Conservation (phyloP, 306 rosid genomes). For the Oemleria cerasiformis region DNA sequence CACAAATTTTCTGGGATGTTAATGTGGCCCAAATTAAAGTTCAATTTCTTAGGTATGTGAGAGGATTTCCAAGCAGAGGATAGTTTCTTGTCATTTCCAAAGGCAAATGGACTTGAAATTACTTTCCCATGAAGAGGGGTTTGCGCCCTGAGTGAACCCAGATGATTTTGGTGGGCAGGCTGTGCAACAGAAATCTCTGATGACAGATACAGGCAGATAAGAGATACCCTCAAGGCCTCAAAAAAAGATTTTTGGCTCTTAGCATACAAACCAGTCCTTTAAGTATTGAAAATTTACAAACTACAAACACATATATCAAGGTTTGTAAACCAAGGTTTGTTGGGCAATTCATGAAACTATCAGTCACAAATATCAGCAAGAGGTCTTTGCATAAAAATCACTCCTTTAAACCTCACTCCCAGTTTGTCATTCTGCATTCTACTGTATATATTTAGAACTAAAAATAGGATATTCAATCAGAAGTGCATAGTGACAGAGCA, state of each 20-base stretch:
- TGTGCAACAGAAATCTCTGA: conserved; percentile 76
- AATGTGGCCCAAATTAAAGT: conserved; percentile 26
- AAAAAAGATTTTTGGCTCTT: neutral
- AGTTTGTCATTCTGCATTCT: no score
- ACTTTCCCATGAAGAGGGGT: conserved; percentile 37
- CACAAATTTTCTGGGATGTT: conserved; percentile 11
- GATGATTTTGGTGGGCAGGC: conserved; percentile 50
- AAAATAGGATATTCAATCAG: no score
- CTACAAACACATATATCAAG: neutral
- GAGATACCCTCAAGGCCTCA: no score
- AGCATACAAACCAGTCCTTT: neutral
- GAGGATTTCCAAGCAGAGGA: conserved; percentile 41
- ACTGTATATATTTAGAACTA: no score
- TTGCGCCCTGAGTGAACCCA: conserved; percentile 36
- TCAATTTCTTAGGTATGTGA: conserved; percentile 23
- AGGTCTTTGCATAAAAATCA: no score
- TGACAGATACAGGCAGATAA: conserved; percentile 9
- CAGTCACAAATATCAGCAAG: neutral
- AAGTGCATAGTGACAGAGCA: no score
- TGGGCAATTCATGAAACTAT: neutral
- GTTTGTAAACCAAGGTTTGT: neutral
- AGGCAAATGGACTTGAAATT: conserved; percentile 31
- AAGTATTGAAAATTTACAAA: neutral
- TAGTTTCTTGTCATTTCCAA: conserved; percentile 38
- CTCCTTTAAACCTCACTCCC: no score